Base-by-base conservation (phyloP, 1,284 basidiomycete species). In the Erythrobasidium hasegawianum region DNA sequence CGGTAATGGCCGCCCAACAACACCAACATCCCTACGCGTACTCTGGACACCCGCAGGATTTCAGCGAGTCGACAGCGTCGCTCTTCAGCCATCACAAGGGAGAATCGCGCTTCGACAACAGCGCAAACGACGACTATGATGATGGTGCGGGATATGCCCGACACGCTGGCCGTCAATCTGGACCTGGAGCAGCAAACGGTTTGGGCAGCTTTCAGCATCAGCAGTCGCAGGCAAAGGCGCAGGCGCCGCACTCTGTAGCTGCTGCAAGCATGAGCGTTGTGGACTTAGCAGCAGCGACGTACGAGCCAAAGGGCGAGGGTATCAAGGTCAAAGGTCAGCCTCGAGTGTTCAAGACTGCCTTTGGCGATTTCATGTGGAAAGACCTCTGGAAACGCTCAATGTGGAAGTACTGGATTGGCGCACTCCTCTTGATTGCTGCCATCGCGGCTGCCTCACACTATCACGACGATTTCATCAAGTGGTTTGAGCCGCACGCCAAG, bases 391-490 rank as follows among this genome's bases (percentile, higher is more conserved):
- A 65, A 24, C 22, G 56, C 4, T 57, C 57, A 24, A 57, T 47
- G 29, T 65, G 62, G 62, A 65, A 65, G 38, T 65, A 65, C 43
- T 65, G 57, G 22, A 47, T 49, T n/a, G 39, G 43, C 26, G 20
- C 57, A 8, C 10, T 58, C 14, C n/a, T 65, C 13, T 39, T 65
- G 16, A 33, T 29, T 20, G 47, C 45, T 11, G 22, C 52, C 10
- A 39, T 65, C 2, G 16, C 47, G n/a, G 24, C 57, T 5, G 62
- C 62, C 22, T 50, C 54, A 18, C 53, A 55, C 18, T 65, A 43
- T 24, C 62, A 65, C 39, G 62, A 65, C 47, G 56, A 58, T 24
- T 57, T 65, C 22, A 58, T 67, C 39, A 54, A n/a, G 13, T 59
- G 57, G 57, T 54, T 59, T 40, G 41, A 62, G 47, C 66, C 66